Evolutionary conservation across 257 asterid genomes (phyloP).

Genomic region (Eucommia ulmoides): DNA sequence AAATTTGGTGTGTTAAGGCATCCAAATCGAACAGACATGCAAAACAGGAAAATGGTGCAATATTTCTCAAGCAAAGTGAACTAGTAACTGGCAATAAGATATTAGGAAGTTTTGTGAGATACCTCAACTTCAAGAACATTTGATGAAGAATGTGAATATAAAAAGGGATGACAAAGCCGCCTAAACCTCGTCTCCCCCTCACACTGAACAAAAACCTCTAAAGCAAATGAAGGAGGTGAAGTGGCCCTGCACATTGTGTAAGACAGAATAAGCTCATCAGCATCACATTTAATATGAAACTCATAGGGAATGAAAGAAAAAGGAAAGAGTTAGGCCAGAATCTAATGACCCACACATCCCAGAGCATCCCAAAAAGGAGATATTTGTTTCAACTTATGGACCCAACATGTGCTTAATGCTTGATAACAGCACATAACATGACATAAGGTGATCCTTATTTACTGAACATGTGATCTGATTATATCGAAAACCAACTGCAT

Average conservation of each 20-base stretch:
- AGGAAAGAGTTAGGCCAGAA: not conserved
- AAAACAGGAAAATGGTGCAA: not conserved
- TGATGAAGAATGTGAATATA: conserved; percentile 92
- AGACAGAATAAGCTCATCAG: conserved; percentile 10
- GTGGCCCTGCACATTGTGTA: conserved; percentile 51
- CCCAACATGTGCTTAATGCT: too few species aligned
- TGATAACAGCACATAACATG: too few species aligned
- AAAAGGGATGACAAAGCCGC: conserved; percentile 80
- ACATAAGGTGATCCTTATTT: too few species aligned
- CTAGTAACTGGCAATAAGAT: too few species aligned
- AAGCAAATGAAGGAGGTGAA: conserved; percentile 82
- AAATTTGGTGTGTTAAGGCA: not conserved
- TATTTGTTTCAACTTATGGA: not conserved
- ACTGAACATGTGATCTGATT: too few species aligned
- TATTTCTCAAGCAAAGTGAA: too few species aligned
- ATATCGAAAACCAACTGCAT: too few species aligned
- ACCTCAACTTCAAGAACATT: conserved; percentile 96
- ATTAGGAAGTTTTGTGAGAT: too few species aligned
- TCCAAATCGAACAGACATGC: not conserved
- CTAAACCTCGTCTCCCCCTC: conserved; percentile 95
- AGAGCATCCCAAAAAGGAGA: not conserved
- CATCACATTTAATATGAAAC: too few species aligned
- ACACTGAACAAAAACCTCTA: conserved; percentile 88
- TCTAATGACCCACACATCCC: not conserved
- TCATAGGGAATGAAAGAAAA: not conserved